Evolutionary conservation across 2,329 filamentous ascomycete genomes (phyloP).

Genomic region (Grosmannia serpens): DNA sequence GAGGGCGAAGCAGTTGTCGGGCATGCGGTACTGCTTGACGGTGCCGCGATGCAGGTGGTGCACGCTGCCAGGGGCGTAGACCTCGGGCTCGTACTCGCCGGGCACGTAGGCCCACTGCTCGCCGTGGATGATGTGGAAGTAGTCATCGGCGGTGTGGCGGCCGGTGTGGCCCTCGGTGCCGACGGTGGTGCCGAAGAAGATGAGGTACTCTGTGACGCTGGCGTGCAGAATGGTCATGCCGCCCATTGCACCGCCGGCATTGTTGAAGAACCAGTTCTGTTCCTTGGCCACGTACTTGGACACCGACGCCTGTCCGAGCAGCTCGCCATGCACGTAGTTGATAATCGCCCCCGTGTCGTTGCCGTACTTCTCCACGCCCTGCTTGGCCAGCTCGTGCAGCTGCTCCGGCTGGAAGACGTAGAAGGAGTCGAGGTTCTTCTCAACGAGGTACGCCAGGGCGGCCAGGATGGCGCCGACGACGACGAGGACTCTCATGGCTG

Average conservation of each 20-base stretch:
- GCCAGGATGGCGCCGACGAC: constrained; percentile 42
- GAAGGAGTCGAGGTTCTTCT: constrained; percentile 49
- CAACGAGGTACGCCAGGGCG: constrained; percentile 41
- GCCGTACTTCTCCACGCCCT: constrained; percentile 56
- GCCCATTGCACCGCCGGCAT: constrained; percentile 84
- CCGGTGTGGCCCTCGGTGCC: constrained; percentile 84
- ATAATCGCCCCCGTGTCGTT: constrained; percentile 64
- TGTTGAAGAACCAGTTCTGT: constrained; percentile 87
- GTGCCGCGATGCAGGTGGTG: constrained; percentile 61
- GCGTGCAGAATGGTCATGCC: constrained; percentile 85
- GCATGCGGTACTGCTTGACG: constrained; percentile 78
- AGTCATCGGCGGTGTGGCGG: constrained; percentile 85
- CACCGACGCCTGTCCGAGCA: constrained; percentile 42
- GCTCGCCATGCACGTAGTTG: constrained; percentile 56
- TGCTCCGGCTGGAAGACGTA: constrained; percentile 65
- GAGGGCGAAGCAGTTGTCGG: constrained; percentile 63
- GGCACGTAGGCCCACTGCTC: constrained; percentile 65
- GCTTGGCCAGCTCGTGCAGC: constrained; percentile 56
- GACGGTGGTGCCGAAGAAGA: constrained; percentile 73
- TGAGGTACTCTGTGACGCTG: constrained; percentile 80
- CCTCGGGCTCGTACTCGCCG: constrained; percentile 53
- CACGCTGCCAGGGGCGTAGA: constrained; percentile 57
- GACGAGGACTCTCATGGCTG: constrained; percentile 28
- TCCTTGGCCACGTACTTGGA: constrained; percentile 50
- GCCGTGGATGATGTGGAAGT: constrained; percentile 81